phyloP scores from a whole-genome alignment of 2,329 filamentous ascomycete genomes.

The Botrytis fragariae region DNA sequence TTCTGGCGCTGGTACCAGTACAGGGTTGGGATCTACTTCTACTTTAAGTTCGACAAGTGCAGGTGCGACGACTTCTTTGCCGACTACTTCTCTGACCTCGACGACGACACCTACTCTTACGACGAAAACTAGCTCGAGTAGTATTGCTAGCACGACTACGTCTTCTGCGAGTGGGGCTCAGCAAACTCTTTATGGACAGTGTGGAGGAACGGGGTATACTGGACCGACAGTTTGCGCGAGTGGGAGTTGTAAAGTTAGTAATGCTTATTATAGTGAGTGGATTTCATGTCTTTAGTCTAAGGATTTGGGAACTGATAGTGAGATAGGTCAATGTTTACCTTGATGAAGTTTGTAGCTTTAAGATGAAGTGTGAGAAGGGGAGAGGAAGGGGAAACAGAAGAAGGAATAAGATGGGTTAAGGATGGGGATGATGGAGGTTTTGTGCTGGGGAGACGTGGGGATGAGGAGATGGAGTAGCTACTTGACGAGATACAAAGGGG shows the following conservation, averaged over 20 bases:
- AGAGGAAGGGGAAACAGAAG: too few relatives aligned
- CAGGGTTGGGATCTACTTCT: not conserved
- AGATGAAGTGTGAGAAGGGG: not conserved
- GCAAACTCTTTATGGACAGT: slow-evolving; percentile 28
- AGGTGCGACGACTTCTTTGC: not conserved
- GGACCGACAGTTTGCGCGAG: slow-evolving; percentile 26
- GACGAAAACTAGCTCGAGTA: not conserved
- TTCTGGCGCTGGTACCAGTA: not conserved
- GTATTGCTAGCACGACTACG: not conserved
- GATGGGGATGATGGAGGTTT: not conserved
- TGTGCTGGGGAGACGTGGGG: not conserved
- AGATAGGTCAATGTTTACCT: not conserved
- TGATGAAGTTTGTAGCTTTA: not conserved
- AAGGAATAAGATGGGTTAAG: not conserved
- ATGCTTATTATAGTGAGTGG: slow-evolving; percentile 27
- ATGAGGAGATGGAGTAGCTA: not conserved
- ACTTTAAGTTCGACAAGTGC: not conserved
- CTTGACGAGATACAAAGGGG: not conserved
- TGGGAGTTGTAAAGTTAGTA: slow-evolving; percentile 26
- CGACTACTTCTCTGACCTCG: not conserved
- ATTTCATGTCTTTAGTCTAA: too few relatives aligned
- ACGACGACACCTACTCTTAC: not conserved
- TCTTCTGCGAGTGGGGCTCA: not conserved
- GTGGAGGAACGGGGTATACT: slow-evolving; percentile 27
- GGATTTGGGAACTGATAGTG: not conserved